These are phyloP conservation scores for Chlorella sp. DNA, from an alignment of 139 green algal genomes.

Conservation along the genomic window DNA sequence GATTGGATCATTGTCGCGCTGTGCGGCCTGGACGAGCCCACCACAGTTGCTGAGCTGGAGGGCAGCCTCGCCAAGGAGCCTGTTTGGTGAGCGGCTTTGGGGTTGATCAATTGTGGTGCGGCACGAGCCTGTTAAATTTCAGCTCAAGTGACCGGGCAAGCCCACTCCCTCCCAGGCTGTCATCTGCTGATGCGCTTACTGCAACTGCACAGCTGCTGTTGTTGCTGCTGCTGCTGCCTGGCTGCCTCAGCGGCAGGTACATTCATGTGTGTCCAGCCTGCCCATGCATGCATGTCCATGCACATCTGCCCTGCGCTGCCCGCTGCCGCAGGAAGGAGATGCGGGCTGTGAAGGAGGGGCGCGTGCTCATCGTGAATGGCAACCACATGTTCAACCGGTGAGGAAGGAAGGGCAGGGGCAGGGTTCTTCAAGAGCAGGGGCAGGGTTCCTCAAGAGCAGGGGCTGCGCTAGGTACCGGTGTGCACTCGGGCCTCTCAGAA, in stretches of 20 bases:
- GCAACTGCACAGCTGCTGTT: too few relatives aligned
- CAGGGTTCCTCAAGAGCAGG: too few relatives aligned
- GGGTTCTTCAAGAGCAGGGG: too few relatives aligned
- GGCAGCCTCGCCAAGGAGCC: conserved; percentile 30
- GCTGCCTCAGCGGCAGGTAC: neutral
- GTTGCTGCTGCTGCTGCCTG: neutral
- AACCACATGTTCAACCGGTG: conserved; percentile 65
- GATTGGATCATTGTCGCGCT: conserved; percentile 85
- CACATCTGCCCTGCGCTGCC: neutral
- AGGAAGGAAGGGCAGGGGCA: too few relatives aligned
- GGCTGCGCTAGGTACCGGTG: too few relatives aligned
- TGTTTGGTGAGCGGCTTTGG: conserved; percentile 54
- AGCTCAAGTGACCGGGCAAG: too few relatives aligned
- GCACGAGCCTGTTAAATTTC: too few relatives aligned
- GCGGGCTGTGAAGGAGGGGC: conserved; percentile 71
- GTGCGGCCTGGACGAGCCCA: conserved; percentile 77
- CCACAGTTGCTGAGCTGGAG: conserved; percentile 39
- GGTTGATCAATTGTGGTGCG: neutral
- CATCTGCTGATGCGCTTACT: too few relatives aligned
- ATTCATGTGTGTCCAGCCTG: neutral
- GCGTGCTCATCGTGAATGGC: conserved; percentile 86
- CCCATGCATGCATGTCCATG: too few relatives aligned
- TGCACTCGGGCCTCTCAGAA: too few relatives aligned
- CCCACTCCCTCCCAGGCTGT: too few relatives aligned
- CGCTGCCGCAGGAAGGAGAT: conserved; percentile 54